Evolutionary conservation across 2,329 filamentous ascomycete species (phyloP).

Genomic region (Fusarium sp.): DNA sequence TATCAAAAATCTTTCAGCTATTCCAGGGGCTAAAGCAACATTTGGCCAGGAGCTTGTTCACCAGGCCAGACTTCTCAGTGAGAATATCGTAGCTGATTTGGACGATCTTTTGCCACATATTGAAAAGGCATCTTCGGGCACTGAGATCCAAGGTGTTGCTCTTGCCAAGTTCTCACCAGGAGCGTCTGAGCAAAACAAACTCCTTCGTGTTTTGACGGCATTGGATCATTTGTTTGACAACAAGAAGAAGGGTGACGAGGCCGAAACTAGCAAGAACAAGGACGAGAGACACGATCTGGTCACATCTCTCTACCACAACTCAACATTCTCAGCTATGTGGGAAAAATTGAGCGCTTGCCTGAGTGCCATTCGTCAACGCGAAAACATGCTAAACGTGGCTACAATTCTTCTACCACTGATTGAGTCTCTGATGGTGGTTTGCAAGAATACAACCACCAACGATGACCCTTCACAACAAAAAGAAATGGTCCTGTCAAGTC

Average conservation of each 20-base stretch:
- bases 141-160: constrained; percentile 94
- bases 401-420: constrained; percentile 95
- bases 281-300: constrained; percentile 85
- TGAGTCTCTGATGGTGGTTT: constrained; percentile 98
- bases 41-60: constrained; percentile 94
- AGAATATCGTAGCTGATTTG: constrained; percentile 86
- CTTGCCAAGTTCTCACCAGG: constrained; percentile 95
- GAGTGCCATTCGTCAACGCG: constrained; percentile 86
- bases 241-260: constrained; percentile 71
- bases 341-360: constrained; percentile 90
- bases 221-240: constrained; percentile 95
- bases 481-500: constrained; percentile 80
- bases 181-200: constrained; percentile 95
- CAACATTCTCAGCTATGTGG: constrained; percentile 92
- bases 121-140: constrained; percentile 85
- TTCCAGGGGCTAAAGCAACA: constrained; percentile 87
- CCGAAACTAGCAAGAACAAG: constrained; percentile 64
- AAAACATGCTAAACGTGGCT: constrained; percentile 96
- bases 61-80: constrained; percentile 86
- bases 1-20: constrained; percentile 97
- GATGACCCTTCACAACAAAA: constrained; percentile 72
- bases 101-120: constrained; percentile 89
- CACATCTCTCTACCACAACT: constrained; percentile 88
- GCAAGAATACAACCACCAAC: constrained; percentile 92
- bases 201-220: constrained; percentile 91